A percentile compares a stretch with the other conserved stretches of the same genome.
phyloP scores from a whole-genome alignment of 116 monocot species.

The Cymodocea nodosa region DNA sequence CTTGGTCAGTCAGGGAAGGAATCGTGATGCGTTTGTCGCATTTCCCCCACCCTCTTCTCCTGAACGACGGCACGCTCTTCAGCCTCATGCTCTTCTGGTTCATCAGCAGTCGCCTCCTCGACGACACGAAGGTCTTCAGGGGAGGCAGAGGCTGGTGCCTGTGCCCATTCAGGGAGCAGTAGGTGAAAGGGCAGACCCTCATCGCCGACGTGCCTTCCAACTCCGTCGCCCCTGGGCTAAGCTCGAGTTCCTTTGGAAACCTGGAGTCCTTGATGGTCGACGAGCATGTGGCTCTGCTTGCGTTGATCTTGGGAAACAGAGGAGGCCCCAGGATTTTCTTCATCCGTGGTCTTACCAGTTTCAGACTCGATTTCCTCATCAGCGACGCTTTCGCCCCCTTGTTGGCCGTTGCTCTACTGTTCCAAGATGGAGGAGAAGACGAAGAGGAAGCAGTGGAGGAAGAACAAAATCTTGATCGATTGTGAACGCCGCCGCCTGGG shows the following conservation, averaged over 20 bases:
- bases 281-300: constrained; percentile 60
- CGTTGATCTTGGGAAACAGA: constrained; percentile 6
- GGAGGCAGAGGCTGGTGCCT: constrained; percentile 27
- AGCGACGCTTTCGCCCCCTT: constrained; percentile 1
- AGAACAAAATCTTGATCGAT: neutral
- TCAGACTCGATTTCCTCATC: constrained; percentile 21
- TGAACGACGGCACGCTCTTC: constrained; percentile 28
- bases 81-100: constrained; percentile 41
- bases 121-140: constrained; percentile 35
- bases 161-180: constrained; percentile 83
- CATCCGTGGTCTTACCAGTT: constrained; percentile 11
- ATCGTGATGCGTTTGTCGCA: constrained; percentile 1
- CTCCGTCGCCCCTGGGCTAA: constrained; percentile 33
- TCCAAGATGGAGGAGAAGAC: constrained; percentile 2
- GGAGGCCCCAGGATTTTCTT: constrained; percentile 22
- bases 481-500: neutral
- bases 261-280: constrained; percentile 63
- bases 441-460: neutral
- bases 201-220: constrained; percentile 39
- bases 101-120: constrained; percentile 44
- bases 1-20: neutral
- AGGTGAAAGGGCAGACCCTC: constrained; percentile 63
- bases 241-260: constrained; percentile 43
- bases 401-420: neutral
- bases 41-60: constrained; percentile 11